Evolutionary conservation across 352 stramenopile genomes (phyloP).

Genomic region (Globisporangium irregulare): DNA sequence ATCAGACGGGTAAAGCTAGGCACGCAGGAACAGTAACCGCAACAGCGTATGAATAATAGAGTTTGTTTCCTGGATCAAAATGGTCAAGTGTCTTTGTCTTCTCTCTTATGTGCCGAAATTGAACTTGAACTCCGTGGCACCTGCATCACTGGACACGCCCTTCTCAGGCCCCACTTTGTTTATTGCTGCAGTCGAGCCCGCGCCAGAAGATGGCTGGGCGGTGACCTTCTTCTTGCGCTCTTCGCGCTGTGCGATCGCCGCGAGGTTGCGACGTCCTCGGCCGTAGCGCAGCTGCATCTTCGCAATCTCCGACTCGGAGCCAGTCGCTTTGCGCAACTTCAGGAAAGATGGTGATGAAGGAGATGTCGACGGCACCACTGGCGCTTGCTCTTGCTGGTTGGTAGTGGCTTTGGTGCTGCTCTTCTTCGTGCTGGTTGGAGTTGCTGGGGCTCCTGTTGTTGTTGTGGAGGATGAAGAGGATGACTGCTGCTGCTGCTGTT

Average conservation of each 20-base stretch:
- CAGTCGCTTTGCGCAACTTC: slow-evolving; percentile 57
- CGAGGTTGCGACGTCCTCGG: slow-evolving; percentile 50
- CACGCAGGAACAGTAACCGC: too few relatives aligned
- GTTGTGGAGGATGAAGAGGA: background rate
- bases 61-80: background rate
- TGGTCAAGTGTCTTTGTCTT: background rate
- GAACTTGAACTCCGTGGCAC: slow-evolving; percentile 12
- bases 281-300: slow-evolving; percentile 76
- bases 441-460: background rate
- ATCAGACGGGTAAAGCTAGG: background rate
- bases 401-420: background rate
- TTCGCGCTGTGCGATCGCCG: slow-evolving; percentile 45
- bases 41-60: background rate
- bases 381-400: background rate
- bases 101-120: slow-evolving; percentile 8
- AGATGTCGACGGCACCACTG: background rate
- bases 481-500: slow-evolving; percentile 2
- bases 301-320: slow-evolving; percentile 59
- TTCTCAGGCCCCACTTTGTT: background rate
- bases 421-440: slow-evolving; percentile 9
- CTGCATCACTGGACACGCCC: background rate
- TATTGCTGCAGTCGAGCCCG: background rate
- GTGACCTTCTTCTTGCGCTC: slow-evolving; percentile 26
- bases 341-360: slow-evolving; percentile 34
- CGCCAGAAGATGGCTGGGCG: background rate